Conservation (phyloP, 495 filamentous ascomycete species). For the Bombardia bombarda region DNA sequence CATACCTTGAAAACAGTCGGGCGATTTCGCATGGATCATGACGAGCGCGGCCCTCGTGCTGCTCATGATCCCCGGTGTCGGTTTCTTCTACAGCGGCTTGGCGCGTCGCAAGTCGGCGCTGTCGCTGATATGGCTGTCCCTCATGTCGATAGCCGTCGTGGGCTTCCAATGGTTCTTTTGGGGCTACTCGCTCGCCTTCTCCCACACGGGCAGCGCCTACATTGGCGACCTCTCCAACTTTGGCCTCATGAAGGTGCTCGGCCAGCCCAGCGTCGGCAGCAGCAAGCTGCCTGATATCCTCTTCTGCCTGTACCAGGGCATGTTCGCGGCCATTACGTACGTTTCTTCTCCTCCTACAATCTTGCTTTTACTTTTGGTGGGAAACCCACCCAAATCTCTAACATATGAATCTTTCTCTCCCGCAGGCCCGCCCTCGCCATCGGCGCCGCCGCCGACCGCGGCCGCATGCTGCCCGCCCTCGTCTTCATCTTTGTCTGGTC, state of each 20-base stretch:
- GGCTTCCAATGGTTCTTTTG: constrained; percentile 99
- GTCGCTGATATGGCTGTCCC: constrained; percentile 90
- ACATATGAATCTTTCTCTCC: constrained; percentile 3
- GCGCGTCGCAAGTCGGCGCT: constrained; percentile 95
- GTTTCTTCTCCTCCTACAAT: background rate
- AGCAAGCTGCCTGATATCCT: constrained; percentile 78
- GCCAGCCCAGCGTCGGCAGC: constrained; percentile 72
- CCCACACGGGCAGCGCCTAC: constrained; percentile 70
- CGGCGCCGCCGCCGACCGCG: constrained; percentile 86
- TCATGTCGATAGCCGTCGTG: constrained; percentile 87
- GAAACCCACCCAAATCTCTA: no score
- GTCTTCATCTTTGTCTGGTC: constrained; percentile 97
- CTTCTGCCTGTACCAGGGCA: constrained; percentile 93
- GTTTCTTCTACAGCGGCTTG: constrained; percentile 98
- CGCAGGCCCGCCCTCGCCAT: constrained; percentile 73
- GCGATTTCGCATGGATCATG: constrained; percentile 91
- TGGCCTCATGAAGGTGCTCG: constrained; percentile 76
- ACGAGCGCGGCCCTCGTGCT: constrained; percentile 82
- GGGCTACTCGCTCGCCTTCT: constrained; percentile 94
- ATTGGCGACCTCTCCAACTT: constrained; percentile 85
- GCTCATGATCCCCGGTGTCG: constrained; percentile 97
- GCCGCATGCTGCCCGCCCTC: constrained; percentile 87
- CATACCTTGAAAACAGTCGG: constrained; percentile 42
- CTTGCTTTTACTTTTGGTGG: no score
- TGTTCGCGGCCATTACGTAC: constrained; percentile 87